phyloP scores from a whole-genome alignment of 495 filamentous ascomycete genomes.

The Xylaria bambusicola region DNA sequence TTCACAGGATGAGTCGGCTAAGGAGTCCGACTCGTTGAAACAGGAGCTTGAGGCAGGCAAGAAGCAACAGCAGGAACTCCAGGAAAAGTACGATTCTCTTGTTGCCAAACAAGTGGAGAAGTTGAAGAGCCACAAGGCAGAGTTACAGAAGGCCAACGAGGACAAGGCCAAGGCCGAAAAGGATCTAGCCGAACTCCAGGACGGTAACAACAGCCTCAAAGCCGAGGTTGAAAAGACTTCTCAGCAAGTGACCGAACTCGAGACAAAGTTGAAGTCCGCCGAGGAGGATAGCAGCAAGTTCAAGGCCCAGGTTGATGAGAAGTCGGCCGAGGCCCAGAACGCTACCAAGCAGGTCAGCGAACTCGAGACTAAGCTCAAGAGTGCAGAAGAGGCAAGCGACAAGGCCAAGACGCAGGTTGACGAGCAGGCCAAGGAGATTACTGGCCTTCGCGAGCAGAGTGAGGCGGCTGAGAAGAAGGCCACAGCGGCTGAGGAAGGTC shows the following conservation, averaged over 20 bases:
- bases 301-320: background rate
- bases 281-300: slow-evolving; percentile 9
- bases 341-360: slow-evolving; percentile 14
- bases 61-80: background rate
- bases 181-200: background rate
- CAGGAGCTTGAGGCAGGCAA: slow-evolving; percentile 8
- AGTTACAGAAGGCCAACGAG: background rate
- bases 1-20: background rate
- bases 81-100: slow-evolving; percentile 5
- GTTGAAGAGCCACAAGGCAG: background rate
- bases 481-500: slow-evolving; percentile 1
- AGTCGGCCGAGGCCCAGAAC: slow-evolving; percentile 5
- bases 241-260: slow-evolving; percentile 6
- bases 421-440: slow-evolving; percentile 1
- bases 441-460: slow-evolving; percentile 1
- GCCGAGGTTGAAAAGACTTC: background rate
- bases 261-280: slow-evolving; percentile 5
- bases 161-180: slow-evolving; percentile 10
- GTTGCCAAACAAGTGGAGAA: slow-evolving; percentile 3
- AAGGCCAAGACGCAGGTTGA: slow-evolving; percentile 6
- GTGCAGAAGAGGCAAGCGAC: slow-evolving; percentile 7
- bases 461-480: slow-evolving; percentile 4
- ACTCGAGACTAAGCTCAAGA: slow-evolving; percentile 16
- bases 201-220: slow-evolving; percentile 5
- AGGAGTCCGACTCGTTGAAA: background rate